Evolutionary conservation across 2,329 filamentous ascomycete species (phyloP).

Genomic region (Arthroderma sp.): DNA sequence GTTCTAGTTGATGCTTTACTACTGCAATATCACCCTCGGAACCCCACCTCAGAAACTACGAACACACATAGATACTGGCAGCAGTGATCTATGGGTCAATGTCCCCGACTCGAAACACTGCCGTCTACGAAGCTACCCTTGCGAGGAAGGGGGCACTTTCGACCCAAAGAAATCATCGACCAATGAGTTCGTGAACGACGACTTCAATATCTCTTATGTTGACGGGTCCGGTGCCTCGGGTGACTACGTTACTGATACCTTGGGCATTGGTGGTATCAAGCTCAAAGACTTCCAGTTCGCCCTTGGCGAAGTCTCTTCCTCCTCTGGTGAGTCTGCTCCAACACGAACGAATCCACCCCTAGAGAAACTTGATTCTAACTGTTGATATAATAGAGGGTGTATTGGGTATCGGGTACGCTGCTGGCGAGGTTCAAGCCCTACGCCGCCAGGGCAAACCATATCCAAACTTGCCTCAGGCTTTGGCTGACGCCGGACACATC

Average conservation of each 20-base stretch:
- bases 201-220: slow-evolving; percentile 80
- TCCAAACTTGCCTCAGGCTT: slow-evolving; percentile 53
- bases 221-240: slow-evolving; percentile 66
- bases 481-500: slow-evolving; percentile 50
- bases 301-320: slow-evolving; percentile 43
- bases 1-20: slow-evolving; percentile 41
- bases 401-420: slow-evolving; percentile 67
- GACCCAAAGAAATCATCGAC: slow-evolving; percentile 59
- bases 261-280: slow-evolving; percentile 41
- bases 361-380: slow-evolving; percentile 2
- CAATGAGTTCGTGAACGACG: slow-evolving; percentile 56
- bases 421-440: slow-evolving; percentile 63
- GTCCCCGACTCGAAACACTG: slow-evolving; percentile 50
- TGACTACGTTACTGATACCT: slow-evolving; percentile 66
- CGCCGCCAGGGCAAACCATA: slow-evolving; percentile 41
- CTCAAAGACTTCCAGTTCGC: slow-evolving; percentile 46
- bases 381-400: slow-evolving; percentile 48
- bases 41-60: slow-evolving; percentile 43
- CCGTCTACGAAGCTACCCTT: slow-evolving; percentile 35
- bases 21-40: slow-evolving; percentile 44
- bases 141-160: slow-evolving; percentile 53
- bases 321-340: slow-evolving; percentile 15
- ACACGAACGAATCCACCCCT: background rate
- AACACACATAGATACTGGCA: slow-evolving; percentile 50
- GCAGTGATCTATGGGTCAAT: slow-evolving; percentile 55